Percentiles rank a stretch among this genome's conserved stretches.
These are phyloP conservation scores for Bonia amplexicaulis DNA, from an alignment of 176 grass and related monocot genomes.

Conservation along the genomic window DNA sequence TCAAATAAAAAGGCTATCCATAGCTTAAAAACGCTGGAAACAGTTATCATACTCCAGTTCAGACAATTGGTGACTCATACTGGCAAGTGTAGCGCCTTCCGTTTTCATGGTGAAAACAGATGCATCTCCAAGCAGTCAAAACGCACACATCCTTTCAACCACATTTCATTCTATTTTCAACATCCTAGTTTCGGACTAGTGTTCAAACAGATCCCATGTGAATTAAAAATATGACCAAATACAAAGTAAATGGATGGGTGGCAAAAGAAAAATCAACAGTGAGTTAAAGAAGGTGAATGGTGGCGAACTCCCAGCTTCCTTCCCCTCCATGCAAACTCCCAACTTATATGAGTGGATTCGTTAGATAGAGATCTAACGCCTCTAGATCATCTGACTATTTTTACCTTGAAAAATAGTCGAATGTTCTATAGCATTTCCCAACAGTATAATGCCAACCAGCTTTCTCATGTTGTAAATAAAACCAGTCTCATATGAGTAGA, in stretches of 20 bases:
- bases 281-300: neutral
- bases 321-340: neutral
- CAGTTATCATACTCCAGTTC: neutral
- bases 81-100: neutral
- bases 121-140: neutral
- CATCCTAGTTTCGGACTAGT: neutral
- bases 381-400: too few relatives aligned
- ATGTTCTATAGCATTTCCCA: too few relatives aligned
- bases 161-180: neutral
- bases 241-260: neutral
- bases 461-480: neutral
- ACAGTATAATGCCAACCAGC: neutral
- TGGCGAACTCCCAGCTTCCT: neutral
- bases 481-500: neutral
- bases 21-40: neutral
- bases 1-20: neutral
- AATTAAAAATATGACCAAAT: neutral
- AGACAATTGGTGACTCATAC: neutral
- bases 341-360: too few relatives aligned
- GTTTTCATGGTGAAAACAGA: neutral
- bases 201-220: neutral
- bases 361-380: too few relatives aligned
- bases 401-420: too few relatives aligned
- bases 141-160: neutral
- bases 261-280: neutral